Conservation (phyloP, 2,329 filamentous ascomycete species). For the Paramyrothecium sp. region DNA sequence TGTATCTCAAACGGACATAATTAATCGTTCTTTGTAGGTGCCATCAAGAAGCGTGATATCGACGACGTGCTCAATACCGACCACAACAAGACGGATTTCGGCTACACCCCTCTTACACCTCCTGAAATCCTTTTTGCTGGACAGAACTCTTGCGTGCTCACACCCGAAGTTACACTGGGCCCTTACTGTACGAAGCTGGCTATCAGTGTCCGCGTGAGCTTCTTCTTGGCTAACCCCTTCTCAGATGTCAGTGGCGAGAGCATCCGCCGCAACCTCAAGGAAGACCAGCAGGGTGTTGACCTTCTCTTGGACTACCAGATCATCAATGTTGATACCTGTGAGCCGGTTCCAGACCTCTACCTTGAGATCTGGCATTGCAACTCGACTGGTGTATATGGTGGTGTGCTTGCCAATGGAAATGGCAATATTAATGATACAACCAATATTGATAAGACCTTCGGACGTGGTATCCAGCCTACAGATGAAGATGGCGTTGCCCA, state of each 20-base stretch:
- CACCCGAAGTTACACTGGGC: constrained; percentile 49
- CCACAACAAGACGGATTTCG: constrained; percentile 35
- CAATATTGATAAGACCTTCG: constrained; percentile 26
- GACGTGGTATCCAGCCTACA: constrained; percentile 30
- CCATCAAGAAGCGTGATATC: constrained; percentile 26
- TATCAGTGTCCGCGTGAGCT: too few species aligned
- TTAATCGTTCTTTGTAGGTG: too few species aligned
- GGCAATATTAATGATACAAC: constrained; percentile 19
- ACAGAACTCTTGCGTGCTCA: constrained; percentile 44
- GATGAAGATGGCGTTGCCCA: constrained; percentile 28
- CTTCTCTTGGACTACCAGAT: constrained; percentile 41
- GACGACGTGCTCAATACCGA: constrained; percentile 21
- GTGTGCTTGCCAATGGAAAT: constrained; percentile 30
- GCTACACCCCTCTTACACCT: constrained; percentile 26
- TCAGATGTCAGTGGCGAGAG: constrained; percentile 31
- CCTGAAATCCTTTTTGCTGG: constrained; percentile 34
- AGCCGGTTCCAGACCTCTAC: constrained; percentile 34
- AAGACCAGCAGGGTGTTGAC: constrained; percentile 36
- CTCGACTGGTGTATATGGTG: constrained; percentile 37
- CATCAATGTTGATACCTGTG: constrained; percentile 39
- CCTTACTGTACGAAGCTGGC: constrained; percentile 42
- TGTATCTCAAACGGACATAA: too few species aligned
- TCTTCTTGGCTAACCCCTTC: neutral
- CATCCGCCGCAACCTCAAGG: constrained; percentile 37
- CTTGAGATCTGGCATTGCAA: constrained; percentile 32